Evolutionary conservation across 2,329 filamentous ascomycete species (phyloP).

Genomic region (Talaromyces atroroseus): DNA sequence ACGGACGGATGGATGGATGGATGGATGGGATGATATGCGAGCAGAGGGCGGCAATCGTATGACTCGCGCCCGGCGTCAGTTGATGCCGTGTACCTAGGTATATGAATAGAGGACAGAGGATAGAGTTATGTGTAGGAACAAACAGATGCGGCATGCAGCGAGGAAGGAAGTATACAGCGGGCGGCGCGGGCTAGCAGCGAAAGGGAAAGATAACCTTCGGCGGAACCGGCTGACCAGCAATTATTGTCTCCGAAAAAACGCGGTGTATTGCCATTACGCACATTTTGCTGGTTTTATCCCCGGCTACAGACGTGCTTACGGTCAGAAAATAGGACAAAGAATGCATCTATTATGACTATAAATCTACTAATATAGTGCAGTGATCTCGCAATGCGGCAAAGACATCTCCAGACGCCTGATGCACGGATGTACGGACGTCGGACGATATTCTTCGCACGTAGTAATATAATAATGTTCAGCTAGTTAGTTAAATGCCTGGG

Average conservation of each 20-base stretch:
- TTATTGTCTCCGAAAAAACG: not conserved
- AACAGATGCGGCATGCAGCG: too few relatives aligned
- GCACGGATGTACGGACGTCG: not conserved
- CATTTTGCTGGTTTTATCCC: too few relatives aligned
- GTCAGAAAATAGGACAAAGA: too few relatives aligned
- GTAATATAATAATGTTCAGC: too few relatives aligned
- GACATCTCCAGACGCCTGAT: not conserved
- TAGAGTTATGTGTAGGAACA: not conserved
- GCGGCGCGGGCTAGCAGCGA: too few relatives aligned
- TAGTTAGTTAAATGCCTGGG: too few relatives aligned
- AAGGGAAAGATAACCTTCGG: not conserved
- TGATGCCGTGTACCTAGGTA: not conserved
- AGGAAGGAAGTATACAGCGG: too few relatives aligned
- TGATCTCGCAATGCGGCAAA: too few relatives aligned
- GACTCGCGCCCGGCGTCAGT: constrained; percentile 3
- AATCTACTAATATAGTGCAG: too few relatives aligned
- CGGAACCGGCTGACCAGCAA: not conserved
- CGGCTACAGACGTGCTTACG: too few relatives aligned
- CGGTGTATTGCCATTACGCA: not conserved
- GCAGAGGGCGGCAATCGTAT: not conserved
- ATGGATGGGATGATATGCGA: not conserved
- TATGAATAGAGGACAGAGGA: not conserved
- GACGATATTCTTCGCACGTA: too few relatives aligned
- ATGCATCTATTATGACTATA: not conserved
- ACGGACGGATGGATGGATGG: not conserved